phyloP scores from a whole-genome alignment of 257 asterid genomes.

The Euphrasia confusa region DNA sequence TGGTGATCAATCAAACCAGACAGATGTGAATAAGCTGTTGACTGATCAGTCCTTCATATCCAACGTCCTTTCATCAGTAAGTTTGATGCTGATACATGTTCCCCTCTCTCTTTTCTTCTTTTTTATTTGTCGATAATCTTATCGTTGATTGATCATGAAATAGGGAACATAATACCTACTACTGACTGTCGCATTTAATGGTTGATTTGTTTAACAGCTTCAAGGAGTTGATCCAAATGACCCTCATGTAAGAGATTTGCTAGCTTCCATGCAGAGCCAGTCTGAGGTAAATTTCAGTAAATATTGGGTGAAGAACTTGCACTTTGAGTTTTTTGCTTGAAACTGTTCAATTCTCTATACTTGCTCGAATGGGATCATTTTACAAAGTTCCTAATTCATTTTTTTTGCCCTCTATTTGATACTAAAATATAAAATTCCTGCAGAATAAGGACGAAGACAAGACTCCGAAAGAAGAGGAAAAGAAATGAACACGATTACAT shows the following conservation, averaged over 20 bases:
- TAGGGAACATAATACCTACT: background rate
- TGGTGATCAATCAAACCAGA: slow-evolving; percentile 49
- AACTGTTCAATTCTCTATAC: too few relatives aligned
- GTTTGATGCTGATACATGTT: slow-evolving; percentile 21
- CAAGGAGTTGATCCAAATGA: slow-evolving; percentile 99
- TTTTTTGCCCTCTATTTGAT: background rate
- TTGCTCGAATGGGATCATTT: too few relatives aligned
- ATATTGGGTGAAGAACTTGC: slow-evolving; percentile 16
- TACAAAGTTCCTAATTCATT: too few relatives aligned
- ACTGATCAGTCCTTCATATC: slow-evolving; percentile 68
- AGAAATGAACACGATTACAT: background rate
- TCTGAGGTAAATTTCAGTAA: slow-evolving; percentile 63
- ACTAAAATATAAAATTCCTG: slow-evolving; percentile 20
- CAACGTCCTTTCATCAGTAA: slow-evolving; percentile 73
- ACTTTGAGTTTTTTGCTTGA: background rate
- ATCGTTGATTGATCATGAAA: slow-evolving; percentile 6
- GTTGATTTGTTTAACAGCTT: slow-evolving; percentile 52
- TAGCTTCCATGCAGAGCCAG: slow-evolving; percentile 87
- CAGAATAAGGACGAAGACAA: slow-evolving; percentile 50
- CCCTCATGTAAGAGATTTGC: slow-evolving; percentile 80
- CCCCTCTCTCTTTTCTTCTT: background rate
- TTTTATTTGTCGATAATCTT: slow-evolving; percentile 2
- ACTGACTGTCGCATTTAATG: background rate
- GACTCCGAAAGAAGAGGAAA: slow-evolving; percentile 52
- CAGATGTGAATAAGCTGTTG: slow-evolving; percentile 73